Base-by-base conservation (phyloP, 805 yeast genomes). In the Lipomyces lipofer region DNA sequence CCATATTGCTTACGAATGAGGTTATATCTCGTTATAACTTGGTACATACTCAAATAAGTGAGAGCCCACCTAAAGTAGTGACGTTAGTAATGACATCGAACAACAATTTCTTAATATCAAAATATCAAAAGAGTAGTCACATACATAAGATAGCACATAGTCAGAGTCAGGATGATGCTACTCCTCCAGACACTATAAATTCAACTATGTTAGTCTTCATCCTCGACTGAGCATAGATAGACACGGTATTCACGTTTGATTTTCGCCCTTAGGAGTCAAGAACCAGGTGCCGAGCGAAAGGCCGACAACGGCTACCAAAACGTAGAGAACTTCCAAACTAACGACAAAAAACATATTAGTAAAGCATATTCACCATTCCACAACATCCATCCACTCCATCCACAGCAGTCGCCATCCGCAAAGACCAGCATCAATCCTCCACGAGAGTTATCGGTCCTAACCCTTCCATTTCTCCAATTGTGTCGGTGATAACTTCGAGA, bases 61-160 rank as follows among this genome's bases (percentile, higher is more conserved):
- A 88, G 81, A 30, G 95, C 96, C 90, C 90, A 85, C 59, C 60
- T 56, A 17, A 19, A 24, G 4, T n/a, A 17, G 29, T 17, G 27
- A 24, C 21, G 1, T 10, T 5, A 6, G 8, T 17, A 4, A 12
- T 10, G 17, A 17, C 28, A 19, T 25, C 28, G 25, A 33, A 17
- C 9, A 24, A 36, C 19, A 43, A n/a, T 13, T 19, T 15, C 15
- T 10, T 9, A n/a, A n/a, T n/a, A n/a, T n/a, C n/a, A n/a, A n/a
- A n/a, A n/a, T n/a, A n/a, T 38, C 8, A 55, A 17, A 49, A 32
- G 39, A 27, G 40, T 35, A 29, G 51, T 22, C 7, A 50, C 64
- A 42, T 54, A 61, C 88, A 85, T 81, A 67, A 85, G 73, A 67
- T 77, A 85, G 72, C 86, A 82, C 90, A 85, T 84, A 24, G 86